Evolutionary conservation across 805 yeast genomes (phyloP), one percentile per base, ranked within the genome.

Genomic region (Candida peoriensis): DNA sequence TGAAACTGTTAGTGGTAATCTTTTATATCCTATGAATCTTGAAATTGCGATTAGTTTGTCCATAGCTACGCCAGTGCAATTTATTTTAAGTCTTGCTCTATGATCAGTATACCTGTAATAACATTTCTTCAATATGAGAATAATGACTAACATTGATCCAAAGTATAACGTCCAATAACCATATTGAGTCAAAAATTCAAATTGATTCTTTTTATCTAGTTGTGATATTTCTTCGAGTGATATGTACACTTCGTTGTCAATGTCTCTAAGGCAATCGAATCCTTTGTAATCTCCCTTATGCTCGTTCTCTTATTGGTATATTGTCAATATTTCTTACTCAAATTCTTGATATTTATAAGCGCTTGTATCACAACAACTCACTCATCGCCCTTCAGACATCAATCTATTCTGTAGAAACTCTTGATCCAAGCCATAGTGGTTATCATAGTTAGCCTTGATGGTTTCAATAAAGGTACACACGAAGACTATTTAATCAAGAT

Each of bases 1-100:
- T 46, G 65, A 59, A 6, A 61, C 12, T 2, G 42, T 33, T n/a
- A 48, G 36, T 2, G 68, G 64, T 5, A 61, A 25, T 32, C 54
- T 56, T 37, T 58, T 56, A 30, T 65, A 64, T 1, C 55, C 40
- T 4, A 63, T 16, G 13, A 34, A 48, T 42, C 70, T 49, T 15
- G 54, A 43, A 2, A 51, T 12, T 2, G 68, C 64, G 2, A 47
- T 38, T 6, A 48, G 8, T 32, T 50, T 58, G n/a, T n/a, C n/a
- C n/a, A n/a, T n/a, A n/a, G n/a, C n/a, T n/a, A n/a, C n/a, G 20
- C 55, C 35, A 4, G 36, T 14, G 2, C 37, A 2, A 5, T 22
- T 10, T 3, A 22, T n/a, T 4, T 18, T 15, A n/a, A 25, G 10
- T 31, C 53, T 39, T 20, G 38, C 39, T 3, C 24, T 22, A 41